Base-by-base conservation (phyloP, 129 eudicot species). In the Pseudognaphalium luteoalbum region DNA sequence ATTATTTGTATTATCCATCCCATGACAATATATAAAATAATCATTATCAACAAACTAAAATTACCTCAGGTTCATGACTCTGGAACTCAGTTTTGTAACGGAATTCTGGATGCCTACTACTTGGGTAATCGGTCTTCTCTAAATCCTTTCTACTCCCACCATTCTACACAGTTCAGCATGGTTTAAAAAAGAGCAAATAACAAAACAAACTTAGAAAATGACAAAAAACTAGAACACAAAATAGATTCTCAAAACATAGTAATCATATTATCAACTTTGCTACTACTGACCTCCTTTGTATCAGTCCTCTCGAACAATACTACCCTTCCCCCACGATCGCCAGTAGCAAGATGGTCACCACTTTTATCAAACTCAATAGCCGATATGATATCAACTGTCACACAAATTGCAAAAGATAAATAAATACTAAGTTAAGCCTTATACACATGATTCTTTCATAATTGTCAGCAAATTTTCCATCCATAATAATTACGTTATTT, bases 291-390 rank as follows among this genome's bases (percentile, higher is more conserved):
- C 91, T 91, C 97, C 72, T 89, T 95, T 65, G 87, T 76, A 77
- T 95, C 99, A 3, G 97, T 89, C 85, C 99, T 95, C 81, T 95
- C 99, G 72, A 95, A 95, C 78, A 95, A 89, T 34, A 95, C 99
- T 77, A 95, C 99, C 75, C 99, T 84, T 68, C 99, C 99, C 72
- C 99, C 99, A 67, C 97, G 97, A 62, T 95, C 99, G 85, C 99
- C 99, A 67, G 99, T 95, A 76, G 99, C 99, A 77, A 95, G 97
- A 86, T 95, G 99, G 79, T 95, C 97, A 71, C 99, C 99, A 75
- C 92, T 82, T 89, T 87, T 95, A 88, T 95, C 99, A 79, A 95
- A 95, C 90, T 95, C 99, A 63, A 95, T 91, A n/a, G 97, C 99
- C 20, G 99, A 95, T 63, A 95, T 95, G 66, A 95, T 91, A 82